These are phyloP conservation scores for Rhamnella rubrinervis DNA, from an alignment of 331 rosid genomes.

Conservation along the genomic window DNA sequence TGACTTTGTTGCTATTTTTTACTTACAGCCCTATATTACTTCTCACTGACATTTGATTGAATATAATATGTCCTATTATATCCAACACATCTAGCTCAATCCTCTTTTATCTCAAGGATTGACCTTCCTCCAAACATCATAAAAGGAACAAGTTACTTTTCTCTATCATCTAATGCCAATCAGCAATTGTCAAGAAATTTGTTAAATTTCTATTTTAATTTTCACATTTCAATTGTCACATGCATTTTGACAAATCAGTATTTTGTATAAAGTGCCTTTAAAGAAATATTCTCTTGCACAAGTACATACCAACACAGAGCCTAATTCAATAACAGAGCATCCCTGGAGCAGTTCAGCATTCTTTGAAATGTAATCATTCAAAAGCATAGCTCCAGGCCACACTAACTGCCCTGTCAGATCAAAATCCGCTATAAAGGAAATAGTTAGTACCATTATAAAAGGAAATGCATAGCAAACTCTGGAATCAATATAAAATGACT, in stretches of 20 bases:
- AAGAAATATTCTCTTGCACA: constrained; percentile 10
- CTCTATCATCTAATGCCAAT: neutral
- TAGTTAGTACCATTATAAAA: constrained; percentile 29
- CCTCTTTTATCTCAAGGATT: constrained; percentile 3
- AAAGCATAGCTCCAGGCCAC: constrained; percentile 93
- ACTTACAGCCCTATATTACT: too few relatives aligned
- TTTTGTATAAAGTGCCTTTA: neutral
- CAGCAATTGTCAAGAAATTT: neutral
- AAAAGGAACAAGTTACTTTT: neutral
- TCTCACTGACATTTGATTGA: too few relatives aligned
- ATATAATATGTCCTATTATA: too few relatives aligned
- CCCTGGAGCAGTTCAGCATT: constrained; percentile 60
- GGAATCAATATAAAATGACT: neutral
- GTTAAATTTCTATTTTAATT: neutral
- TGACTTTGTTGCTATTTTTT: too few relatives aligned
- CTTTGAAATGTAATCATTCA: constrained; percentile 77
- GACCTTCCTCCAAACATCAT: constrained; percentile 6
- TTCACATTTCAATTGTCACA: neutral
- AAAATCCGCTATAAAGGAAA: constrained; percentile 76
- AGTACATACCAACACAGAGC: constrained; percentile 86
- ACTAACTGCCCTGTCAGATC: constrained; percentile 96
- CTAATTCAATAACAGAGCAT: constrained; percentile 68
- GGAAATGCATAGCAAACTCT: neutral
- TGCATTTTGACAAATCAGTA: neutral
- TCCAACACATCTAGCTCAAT: too few relatives aligned